Evolutionary conservation across 352 stramenopile genomes (phyloP).

Genomic region (Phytophthora quininea): DNA sequence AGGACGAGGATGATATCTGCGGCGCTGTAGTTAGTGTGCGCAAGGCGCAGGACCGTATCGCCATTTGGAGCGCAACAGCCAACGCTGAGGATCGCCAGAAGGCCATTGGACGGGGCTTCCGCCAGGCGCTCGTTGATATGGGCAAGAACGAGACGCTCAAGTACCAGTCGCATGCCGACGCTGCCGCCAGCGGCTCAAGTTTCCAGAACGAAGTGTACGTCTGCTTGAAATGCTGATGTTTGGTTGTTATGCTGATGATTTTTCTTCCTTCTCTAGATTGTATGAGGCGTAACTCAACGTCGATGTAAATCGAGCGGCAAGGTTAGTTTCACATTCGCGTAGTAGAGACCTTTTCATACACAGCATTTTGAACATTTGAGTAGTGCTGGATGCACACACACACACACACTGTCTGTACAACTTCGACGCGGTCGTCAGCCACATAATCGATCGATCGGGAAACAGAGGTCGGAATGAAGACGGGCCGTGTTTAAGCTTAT

Average conservation of each 20-base stretch:
- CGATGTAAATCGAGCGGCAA: conserved; percentile 66
- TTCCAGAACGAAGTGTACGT: conserved; percentile 93
- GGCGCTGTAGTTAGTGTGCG: conserved; percentile 96
- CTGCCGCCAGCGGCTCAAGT: conserved; percentile 86
- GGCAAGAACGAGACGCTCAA: conserved; percentile 90
- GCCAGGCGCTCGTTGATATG: conserved; percentile 79
- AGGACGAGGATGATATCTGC: conserved; percentile 94
- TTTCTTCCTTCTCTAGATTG: conserved; percentile 53
- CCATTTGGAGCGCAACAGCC: conserved; percentile 93
- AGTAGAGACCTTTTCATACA: conserved; percentile 52
- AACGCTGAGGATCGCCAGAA: conserved; percentile 76
- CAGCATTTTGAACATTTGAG: conserved; percentile 33
- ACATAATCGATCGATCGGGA: neutral
- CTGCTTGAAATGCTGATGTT: neutral
- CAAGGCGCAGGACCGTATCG: conserved; percentile 95
- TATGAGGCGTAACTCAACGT: conserved; percentile 81
- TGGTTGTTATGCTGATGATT: conserved; percentile 5
- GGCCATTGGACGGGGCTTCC: conserved; percentile 82
- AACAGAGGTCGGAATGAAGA: conserved; percentile 6
- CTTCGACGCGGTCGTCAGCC: neutral
- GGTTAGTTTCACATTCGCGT: conserved; percentile 52
- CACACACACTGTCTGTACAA: neutral
- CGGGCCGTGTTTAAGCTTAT: conserved; percentile 8
- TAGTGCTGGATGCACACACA: too few relatives aligned
- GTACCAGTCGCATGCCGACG: conserved; percentile 89